These are phyloP conservation scores for Phylloporus sp. DNA, from an alignment of 768 basidiomycete species.

Conservation along the genomic window DNA sequence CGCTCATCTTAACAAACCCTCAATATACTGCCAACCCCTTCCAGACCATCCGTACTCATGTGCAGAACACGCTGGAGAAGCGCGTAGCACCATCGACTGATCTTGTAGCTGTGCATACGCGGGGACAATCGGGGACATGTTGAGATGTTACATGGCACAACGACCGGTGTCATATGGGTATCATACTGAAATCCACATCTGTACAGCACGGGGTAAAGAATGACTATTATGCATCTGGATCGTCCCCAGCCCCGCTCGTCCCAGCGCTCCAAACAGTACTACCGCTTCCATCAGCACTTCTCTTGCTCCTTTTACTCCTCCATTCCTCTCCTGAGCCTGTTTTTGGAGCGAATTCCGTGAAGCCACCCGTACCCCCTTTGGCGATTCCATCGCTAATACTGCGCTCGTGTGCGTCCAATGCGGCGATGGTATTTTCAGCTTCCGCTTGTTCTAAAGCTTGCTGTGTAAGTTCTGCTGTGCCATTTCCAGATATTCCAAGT, in stretches of 20 bases:
- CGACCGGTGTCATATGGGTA: constrained; percentile 21
- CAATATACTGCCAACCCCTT: constrained; percentile 69
- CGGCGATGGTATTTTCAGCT: constrained; percentile 69
- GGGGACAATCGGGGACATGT: constrained; percentile 6
- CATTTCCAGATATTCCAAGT: constrained; percentile 25
- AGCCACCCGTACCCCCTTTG: constrained; percentile 66
- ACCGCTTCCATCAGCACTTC: constrained; percentile 58
- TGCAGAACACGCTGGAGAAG: constrained; percentile 68
- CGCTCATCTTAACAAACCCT: constrained; percentile 61
- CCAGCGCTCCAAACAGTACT: constrained; percentile 89
- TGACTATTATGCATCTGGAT: constrained; percentile 30
- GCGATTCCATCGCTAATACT: constrained; percentile 68
- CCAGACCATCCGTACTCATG: constrained; percentile 72
- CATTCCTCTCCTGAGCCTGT: constrained; percentile 44
- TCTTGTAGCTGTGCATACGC: neutral
- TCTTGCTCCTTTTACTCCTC: constrained; percentile 46
- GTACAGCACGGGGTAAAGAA: constrained; percentile 8
- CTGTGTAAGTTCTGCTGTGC: constrained; percentile 51
- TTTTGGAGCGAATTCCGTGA: constrained; percentile 66
- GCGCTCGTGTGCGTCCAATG: constrained; percentile 77
- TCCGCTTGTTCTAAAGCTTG: constrained; percentile 76
- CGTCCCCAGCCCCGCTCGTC: constrained; percentile 59
- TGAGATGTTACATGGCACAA: constrained; percentile 23
- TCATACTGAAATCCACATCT: constrained; percentile 21
- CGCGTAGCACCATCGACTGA: constrained; percentile 26